A percentile compares a stretch with the other conserved stretches of the same genome.
phyloP scores from a whole-genome alignment of 176 grass and related monocot species.

The Lolium rigidum region DNA sequence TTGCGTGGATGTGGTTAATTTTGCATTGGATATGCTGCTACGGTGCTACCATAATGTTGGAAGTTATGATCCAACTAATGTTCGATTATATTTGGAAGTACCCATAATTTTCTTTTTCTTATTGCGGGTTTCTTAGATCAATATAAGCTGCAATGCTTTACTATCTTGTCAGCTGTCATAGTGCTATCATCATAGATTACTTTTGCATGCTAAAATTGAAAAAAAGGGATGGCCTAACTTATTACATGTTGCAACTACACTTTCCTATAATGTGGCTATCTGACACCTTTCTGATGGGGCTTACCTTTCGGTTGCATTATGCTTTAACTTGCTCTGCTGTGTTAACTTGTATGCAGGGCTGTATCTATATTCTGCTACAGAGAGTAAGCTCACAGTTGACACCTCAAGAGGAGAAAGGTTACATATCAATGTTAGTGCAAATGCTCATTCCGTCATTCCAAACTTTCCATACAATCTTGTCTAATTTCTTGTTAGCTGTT shows the following conservation, averaged over 20 bases:
- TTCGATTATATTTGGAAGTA: constrained; percentile 7
- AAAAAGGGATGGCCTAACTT: not conserved
- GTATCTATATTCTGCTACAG: constrained; percentile 88
- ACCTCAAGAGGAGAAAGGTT: constrained; percentile 98
- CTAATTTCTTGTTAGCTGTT: constrained; percentile 17
- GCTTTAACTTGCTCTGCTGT: constrained; percentile 9
- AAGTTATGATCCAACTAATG: not conserved
- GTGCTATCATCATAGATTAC: not conserved
- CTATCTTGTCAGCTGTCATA: not conserved
- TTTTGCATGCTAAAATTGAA: constrained; percentile 26
- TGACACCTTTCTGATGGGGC: not conserved
- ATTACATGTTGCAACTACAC: constrained; percentile 32
- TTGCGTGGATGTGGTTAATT: constrained; percentile 5
- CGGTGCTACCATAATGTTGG: not conserved
- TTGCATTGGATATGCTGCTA: too few relatives aligned
- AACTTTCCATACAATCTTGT: constrained; percentile 14
- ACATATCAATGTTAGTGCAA: constrained; percentile 82
- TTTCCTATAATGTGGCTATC: not conserved
- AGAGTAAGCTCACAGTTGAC: constrained; percentile 96
- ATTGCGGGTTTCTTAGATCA: not conserved
- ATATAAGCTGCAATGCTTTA: constrained; percentile 16
- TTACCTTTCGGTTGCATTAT: constrained; percentile 18
- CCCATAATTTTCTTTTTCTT: constrained; percentile 15
- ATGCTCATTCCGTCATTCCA: constrained; percentile 24
- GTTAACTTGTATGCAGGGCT: constrained; percentile 66